Conservation (phyloP, 352 stramenopile genomes). For the Pythium aristosporum region DNA sequence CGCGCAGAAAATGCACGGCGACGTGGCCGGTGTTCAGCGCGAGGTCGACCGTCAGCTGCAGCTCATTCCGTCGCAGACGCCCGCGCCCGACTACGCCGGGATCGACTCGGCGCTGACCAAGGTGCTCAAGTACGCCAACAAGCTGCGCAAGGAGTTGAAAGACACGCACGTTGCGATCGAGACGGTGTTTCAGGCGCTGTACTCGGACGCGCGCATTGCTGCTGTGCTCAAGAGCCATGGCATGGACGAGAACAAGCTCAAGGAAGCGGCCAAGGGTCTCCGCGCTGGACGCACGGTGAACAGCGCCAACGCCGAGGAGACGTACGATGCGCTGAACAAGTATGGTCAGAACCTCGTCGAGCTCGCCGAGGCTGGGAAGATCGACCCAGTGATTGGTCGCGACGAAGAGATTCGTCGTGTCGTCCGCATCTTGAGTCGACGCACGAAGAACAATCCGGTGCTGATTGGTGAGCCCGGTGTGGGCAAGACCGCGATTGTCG, state of each 20-base stretch:
- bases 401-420: constrained; percentile 96
- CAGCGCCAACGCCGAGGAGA: constrained; percentile 83
- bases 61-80: constrained; percentile 70
- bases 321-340: constrained; percentile 93
- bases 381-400: constrained; percentile 98
- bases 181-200: constrained; percentile 73
- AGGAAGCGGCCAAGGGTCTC: constrained; percentile 57
- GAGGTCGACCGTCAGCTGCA: constrained; percentile 56
- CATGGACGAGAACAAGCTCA: constrained; percentile 65
- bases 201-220: constrained; percentile 52
- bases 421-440: constrained; percentile 94
- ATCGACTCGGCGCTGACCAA: constrained; percentile 69
- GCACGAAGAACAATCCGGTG: constrained; percentile 98
- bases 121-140: constrained; percentile 79
- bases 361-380: constrained; percentile 92
- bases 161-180: constrained; percentile 80
- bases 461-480: constrained; percentile 96
- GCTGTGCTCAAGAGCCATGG: constrained; percentile 64
- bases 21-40: constrained; percentile 45
- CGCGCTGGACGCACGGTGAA: constrained; percentile 70
- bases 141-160: constrained; percentile 78
- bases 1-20: constrained; percentile 46
- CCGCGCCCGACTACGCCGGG: constrained; percentile 58
- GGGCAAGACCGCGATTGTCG: constrained; percentile 96
- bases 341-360: constrained; percentile 96